Base-by-base conservation (phyloP, 768 basidiomycete genomes). In the Calocybe indica region DNA sequence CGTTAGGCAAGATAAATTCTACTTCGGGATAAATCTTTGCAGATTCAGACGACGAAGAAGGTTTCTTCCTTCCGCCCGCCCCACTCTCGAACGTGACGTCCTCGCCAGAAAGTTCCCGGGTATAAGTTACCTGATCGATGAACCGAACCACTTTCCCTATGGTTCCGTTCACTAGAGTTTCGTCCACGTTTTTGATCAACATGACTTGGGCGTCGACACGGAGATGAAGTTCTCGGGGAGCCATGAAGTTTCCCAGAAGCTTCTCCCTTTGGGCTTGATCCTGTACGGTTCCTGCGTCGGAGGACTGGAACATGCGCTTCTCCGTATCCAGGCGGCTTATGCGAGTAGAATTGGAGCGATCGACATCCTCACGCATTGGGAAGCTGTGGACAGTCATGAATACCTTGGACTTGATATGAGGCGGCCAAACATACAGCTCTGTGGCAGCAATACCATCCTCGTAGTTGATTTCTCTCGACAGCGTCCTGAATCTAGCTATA, bases 171-270 rank as follows among this genome's bases (percentile, higher is more conserved):
- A 97, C 96, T 6, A 98, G 78, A 2, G 73, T 78, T 5, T 93
- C 92, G 55, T 94, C 90, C 45, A 86, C 69, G 59, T 98, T 98
- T 72, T 97, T 97, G 66, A 92, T 90, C 31, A 96, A 74, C 93
- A 96, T 97, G 36, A 91, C 88, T 65, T 97, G 95, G 6, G 90
- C 85, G 47, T 85, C 83, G 28, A 84, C 58, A 40, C 90, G 88
- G 30, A 99, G 75, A 0, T 61, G 58, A n/a, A 99, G 75, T 5
- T 48, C 56, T 47, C 72, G 64, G 1, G 89, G 85, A 0, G 93
- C 93, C 88, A 99, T 94, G 58, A 95, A 89, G 62, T 96, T 97
- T 5, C 76, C 68, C 5, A 98, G 81, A 64, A 92, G 72, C 61
- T 87, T 96, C 48, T 85, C 78, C 41, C 82, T 76, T 58, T 85